Percentiles rank a stretch among this genome's conserved stretches.
Evolutionary conservation across 2,329 filamentous ascomycete species (phyloP).

Genomic region (Nigrospora oryzae): DNA sequence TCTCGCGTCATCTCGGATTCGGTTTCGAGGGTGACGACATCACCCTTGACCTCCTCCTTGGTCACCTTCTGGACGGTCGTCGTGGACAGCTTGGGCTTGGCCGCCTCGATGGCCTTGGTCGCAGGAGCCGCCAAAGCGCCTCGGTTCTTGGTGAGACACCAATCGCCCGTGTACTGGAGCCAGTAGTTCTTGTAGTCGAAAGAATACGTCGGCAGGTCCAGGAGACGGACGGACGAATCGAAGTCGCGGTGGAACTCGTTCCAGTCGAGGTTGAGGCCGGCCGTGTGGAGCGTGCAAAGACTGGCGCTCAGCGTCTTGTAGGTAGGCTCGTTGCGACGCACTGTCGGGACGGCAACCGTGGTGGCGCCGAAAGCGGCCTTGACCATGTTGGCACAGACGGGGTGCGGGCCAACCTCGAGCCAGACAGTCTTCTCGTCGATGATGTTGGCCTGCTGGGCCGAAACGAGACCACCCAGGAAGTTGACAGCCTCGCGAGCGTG

Average conservation of each 20-base stretch:
- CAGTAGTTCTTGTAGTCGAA: slow-evolving; percentile 68
- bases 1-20: slow-evolving; percentile 59
- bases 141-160: slow-evolving; percentile 60
- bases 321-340: slow-evolving; percentile 52
- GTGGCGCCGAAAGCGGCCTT: slow-evolving; percentile 51
- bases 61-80: slow-evolving; percentile 58
- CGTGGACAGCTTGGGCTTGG: slow-evolving; percentile 50
- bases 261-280: slow-evolving; percentile 55
- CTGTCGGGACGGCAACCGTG: slow-evolving; percentile 47
- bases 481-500: slow-evolving; percentile 63
- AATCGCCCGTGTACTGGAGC: slow-evolving; percentile 53
- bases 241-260: slow-evolving; percentile 59
- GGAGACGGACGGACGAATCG: slow-evolving; percentile 45
- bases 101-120: slow-evolving; percentile 17
- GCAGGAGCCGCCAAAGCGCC: slow-evolving; percentile 34
- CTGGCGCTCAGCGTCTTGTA: slow-evolving; percentile 56
- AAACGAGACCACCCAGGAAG: slow-evolving; percentile 54
- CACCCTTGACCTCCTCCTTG: slow-evolving; percentile 52
- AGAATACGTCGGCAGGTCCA: slow-evolving; percentile 59
- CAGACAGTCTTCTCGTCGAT: slow-evolving; percentile 61
- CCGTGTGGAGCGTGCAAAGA: slow-evolving; percentile 47
- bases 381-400: slow-evolving; percentile 60
- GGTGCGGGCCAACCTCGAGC: slow-evolving; percentile 69
- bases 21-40: slow-evolving; percentile 50
- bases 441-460: slow-evolving; percentile 46